Evolutionary conservation across 1,284 basidiomycete genomes (phyloP).

Genomic region (Lentinus polychrous): DNA sequence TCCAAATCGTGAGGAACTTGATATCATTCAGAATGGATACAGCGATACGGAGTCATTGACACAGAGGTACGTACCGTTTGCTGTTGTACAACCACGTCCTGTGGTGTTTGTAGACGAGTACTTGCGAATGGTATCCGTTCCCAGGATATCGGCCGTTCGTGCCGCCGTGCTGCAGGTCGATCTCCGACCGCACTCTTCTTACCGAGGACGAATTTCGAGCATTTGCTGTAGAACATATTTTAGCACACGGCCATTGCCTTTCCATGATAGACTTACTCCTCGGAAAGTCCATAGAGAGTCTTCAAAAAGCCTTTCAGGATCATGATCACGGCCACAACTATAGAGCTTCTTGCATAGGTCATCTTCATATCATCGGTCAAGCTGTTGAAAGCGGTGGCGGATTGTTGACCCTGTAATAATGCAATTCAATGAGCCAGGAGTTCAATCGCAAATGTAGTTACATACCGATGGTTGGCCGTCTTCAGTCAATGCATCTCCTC

Average conservation of each 20-base stretch:
- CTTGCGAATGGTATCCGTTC: slow-evolving; percentile 62
- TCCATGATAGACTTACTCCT: slow-evolving; percentile 56
- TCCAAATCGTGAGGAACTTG: slow-evolving; percentile 76
- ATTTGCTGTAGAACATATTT: slow-evolving; percentile 57
- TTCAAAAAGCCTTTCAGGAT: slow-evolving; percentile 83
- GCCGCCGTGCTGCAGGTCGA: slow-evolving; percentile 60
- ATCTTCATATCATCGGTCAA: slow-evolving; percentile 20
- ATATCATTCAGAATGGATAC: background rate
- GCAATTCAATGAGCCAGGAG: background rate
- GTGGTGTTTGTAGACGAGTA: slow-evolving; percentile 46
- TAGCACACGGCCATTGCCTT: background rate
- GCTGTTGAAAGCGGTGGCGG: background rate
- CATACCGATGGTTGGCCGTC: too few relatives aligned
- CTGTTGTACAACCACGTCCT: slow-evolving; percentile 53
- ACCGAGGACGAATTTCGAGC: slow-evolving; percentile 73
- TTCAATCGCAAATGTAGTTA: too few relatives aligned
- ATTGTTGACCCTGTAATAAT: background rate
- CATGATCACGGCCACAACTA: slow-evolving; percentile 77
- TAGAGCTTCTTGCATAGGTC: slow-evolving; percentile 53
- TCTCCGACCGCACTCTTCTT: slow-evolving; percentile 87
- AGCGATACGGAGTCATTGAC: slow-evolving; percentile 1
- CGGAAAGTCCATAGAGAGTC: slow-evolving; percentile 71
- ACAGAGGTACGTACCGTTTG: slow-evolving; percentile 14
- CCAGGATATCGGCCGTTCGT: slow-evolving; percentile 63
- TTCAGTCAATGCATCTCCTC: slow-evolving; percentile 25